Percentiles rank a stretch among this genome's conserved stretches.
phyloP scores from a whole-genome alignment of 2,329 filamentous ascomycete species.

The Graphilbum fragrans region DNA sequence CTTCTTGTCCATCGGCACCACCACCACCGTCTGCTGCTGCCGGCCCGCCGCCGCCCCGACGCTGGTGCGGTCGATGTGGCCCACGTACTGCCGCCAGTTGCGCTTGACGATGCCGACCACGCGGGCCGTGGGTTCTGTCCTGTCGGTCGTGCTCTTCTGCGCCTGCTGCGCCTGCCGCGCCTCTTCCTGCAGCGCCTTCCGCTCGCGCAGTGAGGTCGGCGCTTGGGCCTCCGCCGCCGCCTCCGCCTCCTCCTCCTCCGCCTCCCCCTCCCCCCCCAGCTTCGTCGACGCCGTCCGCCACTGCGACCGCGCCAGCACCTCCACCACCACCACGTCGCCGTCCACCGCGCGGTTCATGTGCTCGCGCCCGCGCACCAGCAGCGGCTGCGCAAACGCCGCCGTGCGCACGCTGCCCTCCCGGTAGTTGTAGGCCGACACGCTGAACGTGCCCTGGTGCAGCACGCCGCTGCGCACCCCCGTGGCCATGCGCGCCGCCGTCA shows the following conservation, averaged over 20 bases:
- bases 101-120: constrained; percentile 89
- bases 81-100: constrained; percentile 97
- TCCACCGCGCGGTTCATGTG: constrained; percentile 93
- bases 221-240: not conserved
- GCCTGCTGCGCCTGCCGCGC: constrained; percentile 74
- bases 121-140: constrained; percentile 78
- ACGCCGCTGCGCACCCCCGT: constrained; percentile 82
- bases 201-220: constrained; percentile 35
- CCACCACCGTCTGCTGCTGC: constrained; percentile 83
- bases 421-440: constrained; percentile 96
- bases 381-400: constrained; percentile 75
- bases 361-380: constrained; percentile 81
- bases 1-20: constrained; percentile 96
- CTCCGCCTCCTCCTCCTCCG: constrained; percentile 30
- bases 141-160: constrained; percentile 62
- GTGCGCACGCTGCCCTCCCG: constrained; percentile 87
- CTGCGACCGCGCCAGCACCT: constrained; percentile 84
- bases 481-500: constrained; percentile 81
- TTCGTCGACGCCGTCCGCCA: constrained; percentile 96
- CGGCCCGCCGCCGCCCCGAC: constrained; percentile 66
- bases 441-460: constrained; percentile 90
- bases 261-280: constrained; percentile 79
- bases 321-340: constrained; percentile 85
- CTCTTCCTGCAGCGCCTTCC: constrained; percentile 78
- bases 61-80: constrained; percentile 82